These are phyloP conservation scores for Hysterangium stoloniferum DNA, from an alignment of 768 basidiomycete species.

Conservation along the genomic window DNA sequence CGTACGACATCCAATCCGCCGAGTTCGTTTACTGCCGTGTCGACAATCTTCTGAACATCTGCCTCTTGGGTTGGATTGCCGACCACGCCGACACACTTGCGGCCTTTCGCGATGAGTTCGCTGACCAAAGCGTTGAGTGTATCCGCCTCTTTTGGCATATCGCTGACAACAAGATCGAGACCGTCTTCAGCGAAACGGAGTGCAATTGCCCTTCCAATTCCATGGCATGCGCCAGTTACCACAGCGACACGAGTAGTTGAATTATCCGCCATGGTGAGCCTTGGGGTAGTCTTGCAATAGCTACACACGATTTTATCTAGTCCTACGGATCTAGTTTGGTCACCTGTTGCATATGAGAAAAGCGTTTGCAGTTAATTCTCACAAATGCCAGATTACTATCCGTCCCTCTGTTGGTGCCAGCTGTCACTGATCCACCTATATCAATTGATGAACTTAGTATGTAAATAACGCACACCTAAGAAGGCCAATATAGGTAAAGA, in stretches of 20 bases:
- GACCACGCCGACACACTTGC: slow-evolving; percentile 16
- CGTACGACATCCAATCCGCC: slow-evolving; percentile 27
- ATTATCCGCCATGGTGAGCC: neutral
- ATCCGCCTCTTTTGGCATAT: slow-evolving; percentile 16
- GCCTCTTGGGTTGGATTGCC: slow-evolving; percentile 25
- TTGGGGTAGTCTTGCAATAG: too few relatives aligned
- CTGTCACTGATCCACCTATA: too few relatives aligned
- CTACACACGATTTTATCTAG: too few relatives aligned
- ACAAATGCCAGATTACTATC: too few relatives aligned
- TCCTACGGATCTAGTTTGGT: too few relatives aligned
- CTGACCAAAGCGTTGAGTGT: slow-evolving; percentile 19
- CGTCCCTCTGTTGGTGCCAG: too few relatives aligned
- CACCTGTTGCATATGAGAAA: too few relatives aligned
- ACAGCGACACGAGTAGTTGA: slow-evolving; percentile 17
- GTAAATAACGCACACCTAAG: too few relatives aligned
- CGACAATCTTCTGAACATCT: slow-evolving; percentile 24
- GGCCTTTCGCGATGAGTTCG: slow-evolving; percentile 20
- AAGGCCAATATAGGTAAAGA: too few relatives aligned
- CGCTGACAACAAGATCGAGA: slow-evolving; percentile 19
- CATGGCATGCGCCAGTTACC: slow-evolving; percentile 22
- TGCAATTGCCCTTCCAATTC: slow-evolving; percentile 23
- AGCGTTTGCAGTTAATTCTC: too few relatives aligned
- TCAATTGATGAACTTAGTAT: too few relatives aligned
- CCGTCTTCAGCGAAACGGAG: slow-evolving; percentile 21
- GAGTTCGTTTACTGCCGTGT: slow-evolving; percentile 18